Conservation (phyloP, 179 eudicot genomes). For the Dionaea muscipula region DNA sequence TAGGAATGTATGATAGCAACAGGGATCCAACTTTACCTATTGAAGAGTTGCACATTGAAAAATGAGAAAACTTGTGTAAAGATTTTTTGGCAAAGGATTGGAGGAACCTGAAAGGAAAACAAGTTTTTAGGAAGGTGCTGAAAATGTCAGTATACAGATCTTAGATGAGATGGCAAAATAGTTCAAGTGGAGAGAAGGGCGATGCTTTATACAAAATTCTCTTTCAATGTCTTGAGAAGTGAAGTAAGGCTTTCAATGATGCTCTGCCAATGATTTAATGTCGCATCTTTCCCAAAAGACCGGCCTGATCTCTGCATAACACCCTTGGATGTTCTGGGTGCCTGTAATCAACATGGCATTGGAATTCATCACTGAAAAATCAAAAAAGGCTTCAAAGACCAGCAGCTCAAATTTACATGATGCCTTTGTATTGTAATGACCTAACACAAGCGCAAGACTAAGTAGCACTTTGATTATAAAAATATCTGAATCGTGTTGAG, state of each 20-base stretch:
- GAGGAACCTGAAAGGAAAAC: slow-evolving; percentile 17
- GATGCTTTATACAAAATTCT: slow-evolving; percentile 15
- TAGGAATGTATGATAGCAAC: background rate
- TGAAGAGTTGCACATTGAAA: slow-evolving; percentile 24
- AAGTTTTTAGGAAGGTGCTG: background rate
- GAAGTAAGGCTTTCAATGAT: slow-evolving; percentile 21
- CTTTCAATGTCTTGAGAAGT: slow-evolving; percentile 22
- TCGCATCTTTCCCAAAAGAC: slow-evolving; percentile 28
- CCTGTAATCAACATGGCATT: slow-evolving; percentile 8
- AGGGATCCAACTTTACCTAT: slow-evolving; percentile 10
- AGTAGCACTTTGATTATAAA: too few relatives aligned
- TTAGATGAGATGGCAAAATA: background rate
- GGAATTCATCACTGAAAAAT: background rate
- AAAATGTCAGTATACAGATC: background rate
- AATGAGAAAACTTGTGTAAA: slow-evolving; percentile 23
- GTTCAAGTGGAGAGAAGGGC: slow-evolving; percentile 6
- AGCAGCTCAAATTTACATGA: too few relatives aligned
- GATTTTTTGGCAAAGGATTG: slow-evolving; percentile 25
- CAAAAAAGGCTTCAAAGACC: too few relatives aligned
- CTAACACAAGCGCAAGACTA: too few relatives aligned
- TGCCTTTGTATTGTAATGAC: too few relatives aligned
- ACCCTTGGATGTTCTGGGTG: slow-evolving; percentile 28
- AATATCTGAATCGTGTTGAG: too few relatives aligned
- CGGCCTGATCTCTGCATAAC: slow-evolving; percentile 25
- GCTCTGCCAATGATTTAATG: slow-evolving; percentile 23